Evolutionary conservation across 1,284 basidiomycete species (phyloP).

Genomic region (Paramarasmius palmivorus): DNA sequence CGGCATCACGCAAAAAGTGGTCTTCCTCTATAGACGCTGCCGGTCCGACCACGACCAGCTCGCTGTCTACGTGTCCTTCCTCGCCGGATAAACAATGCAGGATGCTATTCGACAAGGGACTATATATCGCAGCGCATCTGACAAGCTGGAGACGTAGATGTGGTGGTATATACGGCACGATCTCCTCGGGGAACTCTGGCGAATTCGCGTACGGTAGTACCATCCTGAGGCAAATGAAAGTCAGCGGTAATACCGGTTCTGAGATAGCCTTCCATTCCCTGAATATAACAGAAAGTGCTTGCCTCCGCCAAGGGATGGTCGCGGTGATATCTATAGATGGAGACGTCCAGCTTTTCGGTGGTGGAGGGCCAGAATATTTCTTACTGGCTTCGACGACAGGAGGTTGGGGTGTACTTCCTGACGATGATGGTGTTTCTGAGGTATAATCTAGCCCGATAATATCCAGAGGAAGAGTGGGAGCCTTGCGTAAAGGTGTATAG

Average conservation of each 20-base stretch:
- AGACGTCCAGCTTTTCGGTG: constrained; percentile 49
- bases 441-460: constrained; percentile 25
- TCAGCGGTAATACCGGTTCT: constrained; percentile 4
- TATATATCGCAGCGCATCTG: constrained; percentile 54
- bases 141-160: constrained; percentile 59
- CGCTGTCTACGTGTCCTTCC: constrained; percentile 55
- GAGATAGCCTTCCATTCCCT: constrained; percentile 26
- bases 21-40: constrained; percentile 42
- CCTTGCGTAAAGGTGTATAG: constrained; percentile 28
- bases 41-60: constrained; percentile 63
- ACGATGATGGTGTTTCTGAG: constrained; percentile 13
- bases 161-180: constrained; percentile 50
- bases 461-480: constrained; percentile 41
- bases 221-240: constrained; percentile 47
- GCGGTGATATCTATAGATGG: constrained; percentile 23
- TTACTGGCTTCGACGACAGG: constrained; percentile 7
- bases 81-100: constrained; percentile 49
- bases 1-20: constrained; percentile 30
- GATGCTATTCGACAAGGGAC: constrained; percentile 48
- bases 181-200: constrained; percentile 40
- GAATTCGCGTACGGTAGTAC: constrained; percentile 34
- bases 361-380: constrained; percentile 43
- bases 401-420: neutral
- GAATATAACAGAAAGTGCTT: constrained; percentile 53
- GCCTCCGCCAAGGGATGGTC: constrained; percentile 47